Base-by-base conservation (phyloP, 2,329 filamentous ascomycete species). In the Exophiala sp. region DNA sequence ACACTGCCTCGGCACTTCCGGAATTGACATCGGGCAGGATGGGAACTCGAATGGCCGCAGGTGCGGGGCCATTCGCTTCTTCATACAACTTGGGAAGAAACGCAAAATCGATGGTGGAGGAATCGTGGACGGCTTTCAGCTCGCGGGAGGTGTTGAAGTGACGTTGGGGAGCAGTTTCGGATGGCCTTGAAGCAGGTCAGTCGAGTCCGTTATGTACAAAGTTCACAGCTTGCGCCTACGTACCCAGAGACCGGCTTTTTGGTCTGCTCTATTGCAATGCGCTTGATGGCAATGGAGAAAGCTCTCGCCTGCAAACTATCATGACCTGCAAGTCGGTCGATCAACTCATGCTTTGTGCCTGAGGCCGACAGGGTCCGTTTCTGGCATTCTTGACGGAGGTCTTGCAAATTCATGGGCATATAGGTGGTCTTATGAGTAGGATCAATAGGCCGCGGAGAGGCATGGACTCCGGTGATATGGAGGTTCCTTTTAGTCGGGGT, bases 131-230 rank as follows among this genome's bases (percentile, higher is more conserved):
- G 22, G 76, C 67, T 63, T 81, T 81, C 46, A 74, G 67, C 53
- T 72, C 66, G 53, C 77, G 76, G 55, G 74, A 79, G 53, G 79
- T 81, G 68, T 83, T 83, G 73, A 83, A 82, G 62, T 76, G 72
- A 48, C 79, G 75, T 54, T 66, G 67, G 58, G 45, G 65, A 50
- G 41, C 60, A 8, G 51, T 53, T 18, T 58, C 59, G 19, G 59
- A 48, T 9, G 59, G 53, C 27, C 58, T 60, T 39, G 43, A 10
- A 21, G 18, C 29, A 19, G 21, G 32, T 57, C 46, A 52, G 52
- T 54, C 19, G 13, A 32, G 14, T 32, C 30, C 14, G 14, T 46
- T 11, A 9, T 24, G 2, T 7, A 19, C 11, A 10, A 14, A 9
- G 24, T 9, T 4, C 22, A 3, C 22, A 9, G 23, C 19, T n/a